Base-by-base conservation (phyloP, 805 yeast genomes). In the Starmerella riodocensis region DNA sequence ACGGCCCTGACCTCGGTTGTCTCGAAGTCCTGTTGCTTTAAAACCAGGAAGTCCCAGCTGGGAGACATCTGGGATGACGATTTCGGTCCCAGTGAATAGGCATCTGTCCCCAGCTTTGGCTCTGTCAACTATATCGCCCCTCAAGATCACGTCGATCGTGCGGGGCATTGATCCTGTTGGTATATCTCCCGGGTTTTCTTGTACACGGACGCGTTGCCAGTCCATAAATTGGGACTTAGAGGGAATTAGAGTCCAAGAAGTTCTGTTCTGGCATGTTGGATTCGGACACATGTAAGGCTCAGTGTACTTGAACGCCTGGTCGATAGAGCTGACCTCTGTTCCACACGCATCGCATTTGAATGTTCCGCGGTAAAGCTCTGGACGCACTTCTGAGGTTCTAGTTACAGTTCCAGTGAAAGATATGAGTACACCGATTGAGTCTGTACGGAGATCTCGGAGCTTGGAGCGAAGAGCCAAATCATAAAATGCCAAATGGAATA, bases 161-260 rank as follows among this genome's bases (percentile, higher is more conserved):
- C 98, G 74, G 20, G 98, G 98, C 98, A 88, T 88, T 3, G 96
- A 85, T 22, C 98, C 98, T 0, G 95, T 84, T 21, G 98, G 98
- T 41, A 88, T 88, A 60, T 88, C 97, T 51, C 69, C 80, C n/a
- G 96, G 77, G 54, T 88, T 91, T 56, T 88, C 98, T 58, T 88
- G 98, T 48, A 88, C 80, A 52, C 96, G 73, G 20, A 85, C 88
- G 49, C 80, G 80, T 60, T 88, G 98, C 98, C 98, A 88, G 65
- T 88, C 97, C 47, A 84, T 67, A 54, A 91, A 88, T 45, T 78
- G 81, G 0, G 94, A 82, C 59, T 84, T 83, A 26, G 80, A 61
- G 23, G 88, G 76, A 52, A 81, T 77, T 42, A 91, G 63, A 1
- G 93, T 74, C 93, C 95, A 88, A 40, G 74, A 67, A 2, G 80